Evolutionary conservation across 1,139 yeast genomes (phyloP), one percentile per base, ranked within the genome.

Genomic region (Torulaspora pretoriensis): DNA sequence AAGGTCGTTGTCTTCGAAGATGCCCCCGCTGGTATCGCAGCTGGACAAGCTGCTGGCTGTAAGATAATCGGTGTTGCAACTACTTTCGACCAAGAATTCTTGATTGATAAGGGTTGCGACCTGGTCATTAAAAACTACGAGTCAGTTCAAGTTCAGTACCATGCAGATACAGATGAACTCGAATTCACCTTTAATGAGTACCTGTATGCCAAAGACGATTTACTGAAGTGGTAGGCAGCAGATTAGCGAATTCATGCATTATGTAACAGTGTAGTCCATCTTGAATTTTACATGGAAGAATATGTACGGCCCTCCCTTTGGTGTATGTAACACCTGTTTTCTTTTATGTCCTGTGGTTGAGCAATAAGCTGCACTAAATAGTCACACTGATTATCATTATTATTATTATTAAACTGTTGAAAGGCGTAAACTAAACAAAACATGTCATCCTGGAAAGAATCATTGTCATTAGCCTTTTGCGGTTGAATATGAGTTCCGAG

Each of bases 21-120:
- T 63, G 90, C 92, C 38, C 89, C 89, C 43, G 88, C 88, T 40
- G 95, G 95, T 64, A 81, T 86, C 55, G 71, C 77, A 50, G 92
- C 95, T 39, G 95, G 95, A 67, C 79, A 82, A 63, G 86, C 78
- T 55, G 87, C 94, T 26, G 95, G 94, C 55, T 90, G 94, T 61
- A 74, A 77, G 64, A 81, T 85, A 51, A 78, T 86, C 56, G 95
- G 95, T 61, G 80, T 86, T 67, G 86, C 92, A 55, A 82, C 92
- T 48, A 82, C 94, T 43, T 85, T 83, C 64, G 79, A 75, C 53
- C 77, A 86, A 28, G 81, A 80, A 55, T 73, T 75, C 66, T 81
- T 86, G 48, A 77, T 81, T 68, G 77, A 72, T 43, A 77, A 86
- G 38, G 95, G 95, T 59, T 94, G 95, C 52, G 83, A 81, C 60